Percentiles rank a stretch among this genome's conserved stretches.
Conservation (phyloP, 331 rosid genomes). For the Quercus lobata region DNA sequence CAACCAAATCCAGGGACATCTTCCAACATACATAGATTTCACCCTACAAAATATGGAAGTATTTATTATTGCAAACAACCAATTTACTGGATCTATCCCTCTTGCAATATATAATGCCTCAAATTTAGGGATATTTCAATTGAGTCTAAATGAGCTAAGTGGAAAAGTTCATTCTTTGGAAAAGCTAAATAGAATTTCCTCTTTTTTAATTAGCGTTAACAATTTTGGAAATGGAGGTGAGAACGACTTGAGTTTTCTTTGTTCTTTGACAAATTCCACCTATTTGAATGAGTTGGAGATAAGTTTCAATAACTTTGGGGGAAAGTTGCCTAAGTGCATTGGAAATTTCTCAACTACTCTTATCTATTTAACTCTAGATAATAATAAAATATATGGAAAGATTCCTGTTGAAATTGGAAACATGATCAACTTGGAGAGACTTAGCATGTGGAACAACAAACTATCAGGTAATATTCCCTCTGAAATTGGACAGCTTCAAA, state of each 20-base stretch:
- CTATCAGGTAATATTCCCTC: neutral
- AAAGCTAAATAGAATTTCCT: neutral
- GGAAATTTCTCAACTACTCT: neutral
- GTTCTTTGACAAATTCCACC: neutral
- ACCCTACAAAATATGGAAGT: neutral
- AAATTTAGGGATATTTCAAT: neutral
- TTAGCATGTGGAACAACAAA: too few species aligned
- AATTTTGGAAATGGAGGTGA: conserved; percentile 5
- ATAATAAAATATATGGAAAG: neutral
- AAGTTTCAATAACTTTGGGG: too few species aligned
- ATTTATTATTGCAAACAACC: neutral
- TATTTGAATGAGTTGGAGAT: too few species aligned
- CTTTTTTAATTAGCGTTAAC: rapidly evolving
- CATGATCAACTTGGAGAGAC: too few species aligned
- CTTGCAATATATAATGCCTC: neutral
- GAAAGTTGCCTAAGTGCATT: neutral
- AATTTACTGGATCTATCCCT: conserved; percentile 10
- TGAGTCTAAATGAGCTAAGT: neutral
- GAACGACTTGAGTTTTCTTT: conserved; percentile 1
- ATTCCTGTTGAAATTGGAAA: too few species aligned
- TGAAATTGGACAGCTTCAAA: neutral
- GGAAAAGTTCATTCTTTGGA: neutral
- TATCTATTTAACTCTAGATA: neutral
- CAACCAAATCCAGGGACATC: too few species aligned
- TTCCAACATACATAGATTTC: neutral